phyloP scores from a whole-genome alignment of 805 yeast species.

The Naumovozyma castellii region DNA sequence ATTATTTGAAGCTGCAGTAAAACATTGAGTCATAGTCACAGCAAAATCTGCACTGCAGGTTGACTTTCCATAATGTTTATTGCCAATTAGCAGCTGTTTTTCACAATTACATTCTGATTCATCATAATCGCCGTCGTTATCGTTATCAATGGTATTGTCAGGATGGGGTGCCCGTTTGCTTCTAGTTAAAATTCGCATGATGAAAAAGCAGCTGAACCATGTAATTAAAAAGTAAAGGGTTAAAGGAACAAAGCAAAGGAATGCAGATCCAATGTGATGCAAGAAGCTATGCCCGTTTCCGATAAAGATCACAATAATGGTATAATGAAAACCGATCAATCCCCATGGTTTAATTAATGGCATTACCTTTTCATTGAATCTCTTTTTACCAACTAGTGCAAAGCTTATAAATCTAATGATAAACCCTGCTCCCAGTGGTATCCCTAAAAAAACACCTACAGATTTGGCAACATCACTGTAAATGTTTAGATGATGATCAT shows the following conservation, averaged over 20 bases:
- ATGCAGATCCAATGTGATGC: slow-evolving; percentile 39
- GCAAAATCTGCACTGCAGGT: slow-evolving; percentile 35
- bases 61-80: slow-evolving; percentile 17
- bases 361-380: slow-evolving; percentile 31
- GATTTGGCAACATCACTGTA: slow-evolving; percentile 38
- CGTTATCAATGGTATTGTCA: slow-evolving; percentile 8
- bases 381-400: slow-evolving; percentile 24
- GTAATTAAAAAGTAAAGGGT: slow-evolving; percentile 37
- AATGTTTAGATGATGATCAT: slow-evolving; percentile 9
- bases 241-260: slow-evolving; percentile 44
- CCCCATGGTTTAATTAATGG: slow-evolving; percentile 42
- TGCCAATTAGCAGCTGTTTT: slow-evolving; percentile 15
- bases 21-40: slow-evolving; percentile 40
- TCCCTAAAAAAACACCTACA: slow-evolving; percentile 45
- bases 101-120: slow-evolving; percentile 35
- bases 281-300: slow-evolving; percentile 41
- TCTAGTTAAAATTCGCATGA: slow-evolving; percentile 27
- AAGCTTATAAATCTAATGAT: slow-evolving; percentile 31
- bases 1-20: slow-evolving; percentile 50
- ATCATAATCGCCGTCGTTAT: too few species aligned
- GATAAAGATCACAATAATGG: slow-evolving; percentile 43
- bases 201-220: slow-evolving; percentile 38
- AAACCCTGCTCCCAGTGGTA: slow-evolving; percentile 41
- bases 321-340: slow-evolving; percentile 42
- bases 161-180: slow-evolving; percentile 1